Percentiles rank a stretch among this genome's conserved stretches.
phyloP scores from a whole-genome alignment of 2,329 filamentous ascomycete genomes.

The Colletotrichum musicola region DNA sequence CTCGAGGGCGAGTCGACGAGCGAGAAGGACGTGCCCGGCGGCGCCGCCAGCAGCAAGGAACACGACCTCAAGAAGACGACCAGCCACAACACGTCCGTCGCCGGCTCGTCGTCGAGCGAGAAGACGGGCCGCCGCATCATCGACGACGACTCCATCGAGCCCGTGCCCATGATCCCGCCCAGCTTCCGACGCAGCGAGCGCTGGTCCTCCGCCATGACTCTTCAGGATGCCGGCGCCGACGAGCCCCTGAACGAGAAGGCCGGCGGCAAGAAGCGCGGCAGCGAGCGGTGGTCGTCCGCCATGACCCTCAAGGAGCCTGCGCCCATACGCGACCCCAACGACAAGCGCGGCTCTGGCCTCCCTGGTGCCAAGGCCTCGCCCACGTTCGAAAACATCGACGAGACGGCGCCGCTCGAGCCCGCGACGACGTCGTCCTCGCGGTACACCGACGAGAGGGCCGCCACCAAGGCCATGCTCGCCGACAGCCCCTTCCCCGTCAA shows the following conservation, averaged over 20 bases:
- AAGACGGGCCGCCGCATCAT: slow-evolving; percentile 29
- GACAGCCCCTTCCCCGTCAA: slow-evolving; percentile 33
- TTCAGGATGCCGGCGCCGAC: slow-evolving; percentile 22
- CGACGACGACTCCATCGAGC: slow-evolving; percentile 31
- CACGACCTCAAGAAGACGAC: slow-evolving; percentile 33
- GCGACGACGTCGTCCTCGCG: slow-evolving; percentile 23
- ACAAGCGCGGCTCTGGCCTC: slow-evolving; percentile 32
- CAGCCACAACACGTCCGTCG: slow-evolving; percentile 32
- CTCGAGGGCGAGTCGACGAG: slow-evolving; percentile 35
- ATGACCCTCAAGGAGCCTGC: slow-evolving; percentile 30
- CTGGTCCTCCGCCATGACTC: slow-evolving; percentile 36
- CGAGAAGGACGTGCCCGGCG: slow-evolving; percentile 29
- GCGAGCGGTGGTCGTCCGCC: slow-evolving; percentile 29
- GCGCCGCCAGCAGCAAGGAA: slow-evolving; percentile 24
- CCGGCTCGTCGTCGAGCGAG: slow-evolving; percentile 33
- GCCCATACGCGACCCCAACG: slow-evolving; percentile 21
- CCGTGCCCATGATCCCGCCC: slow-evolving; percentile 33
- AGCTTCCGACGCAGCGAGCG: slow-evolving; percentile 34
- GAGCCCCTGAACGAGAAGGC: slow-evolving; percentile 28
- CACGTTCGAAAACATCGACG: slow-evolving; percentile 30
- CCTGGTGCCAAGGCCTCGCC: slow-evolving; percentile 18
- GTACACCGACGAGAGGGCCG: slow-evolving; percentile 26
- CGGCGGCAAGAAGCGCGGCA: slow-evolving; percentile 36
- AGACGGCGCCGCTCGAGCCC: slow-evolving; percentile 20
- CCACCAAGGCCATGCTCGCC: slow-evolving; percentile 22